Evolutionary conservation across 2,329 filamentous ascomycete species (phyloP), one percentile per base, ranked within the genome.

Genomic region (Fusarium lyarnte): DNA sequence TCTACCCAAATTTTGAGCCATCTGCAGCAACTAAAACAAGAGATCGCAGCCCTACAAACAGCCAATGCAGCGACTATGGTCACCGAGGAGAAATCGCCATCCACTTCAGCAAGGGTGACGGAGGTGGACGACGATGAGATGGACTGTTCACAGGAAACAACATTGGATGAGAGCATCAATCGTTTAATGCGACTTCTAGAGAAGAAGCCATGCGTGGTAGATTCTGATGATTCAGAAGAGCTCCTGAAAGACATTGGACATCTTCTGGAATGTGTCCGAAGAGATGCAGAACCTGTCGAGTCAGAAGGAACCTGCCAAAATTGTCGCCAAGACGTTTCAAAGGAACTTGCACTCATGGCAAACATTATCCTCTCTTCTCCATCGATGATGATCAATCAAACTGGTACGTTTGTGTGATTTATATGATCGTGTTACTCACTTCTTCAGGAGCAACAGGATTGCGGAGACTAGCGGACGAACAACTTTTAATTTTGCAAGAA

Each of bases 391-490:
- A 54, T 66, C n/a, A 63, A 66, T 1, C 13, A 38, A 14, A 63
- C 6, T 2, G 21, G 58, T 17, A 9, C 1, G 35, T 0, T 1
- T 12, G 1, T 25, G 0, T 3, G 2, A 7, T 19, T 16, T 21
- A 2, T 25, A 0, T 1, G 16, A 1, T 33, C 2, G 0, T 6
- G 0, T 23, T 9, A 5, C 47, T 62, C 13, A 65, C 2, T n/a
- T 6, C 0, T 4, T 2, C 5, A 43, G 60, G 0, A 0, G 5
- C 13, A 10, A 1, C 2, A 11, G 11, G 3, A 2, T 10, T 6
- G 0, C 9, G 10, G 5, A 13, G 4, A 1, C 23, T 25, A 41
- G 0, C 9, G 0, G 27, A 2, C 2, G 0, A 8, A 7, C 3
- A 19, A 1, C 2, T 21, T 1, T 5, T 10, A 0, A 17, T 66